phyloP scores from a whole-genome alignment of 2,329 filamentous ascomycete species.

The Aureobasidium sp. region DNA sequence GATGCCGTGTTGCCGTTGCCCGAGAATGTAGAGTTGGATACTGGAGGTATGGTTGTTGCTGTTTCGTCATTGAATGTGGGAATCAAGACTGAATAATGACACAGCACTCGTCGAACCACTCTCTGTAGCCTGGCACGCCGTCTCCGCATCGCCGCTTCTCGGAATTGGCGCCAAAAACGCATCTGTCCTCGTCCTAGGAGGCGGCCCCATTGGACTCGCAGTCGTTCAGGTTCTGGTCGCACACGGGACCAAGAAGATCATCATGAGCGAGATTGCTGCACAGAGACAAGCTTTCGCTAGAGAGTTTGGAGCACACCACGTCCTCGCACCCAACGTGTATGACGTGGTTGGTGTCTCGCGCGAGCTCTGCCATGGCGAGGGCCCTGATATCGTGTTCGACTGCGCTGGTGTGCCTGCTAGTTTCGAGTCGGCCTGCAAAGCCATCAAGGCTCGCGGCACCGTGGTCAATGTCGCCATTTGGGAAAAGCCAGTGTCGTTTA shows the following conservation, averaged over 20 bases:
- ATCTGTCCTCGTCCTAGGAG: constrained; percentile 33
- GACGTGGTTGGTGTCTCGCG: constrained; percentile 5
- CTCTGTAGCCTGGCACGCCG: constrained; percentile 58
- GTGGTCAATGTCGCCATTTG: constrained; percentile 21
- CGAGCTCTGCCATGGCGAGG: constrained; percentile 12
- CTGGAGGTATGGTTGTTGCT: constrained; percentile 28
- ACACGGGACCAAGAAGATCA: constrained; percentile 47
- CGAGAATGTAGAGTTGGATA: constrained; percentile 44
- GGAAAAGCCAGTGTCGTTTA: constrained; percentile 18
- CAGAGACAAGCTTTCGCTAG: constrained; percentile 14
- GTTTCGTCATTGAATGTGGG: background rate
- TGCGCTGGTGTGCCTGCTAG: constrained; percentile 17
- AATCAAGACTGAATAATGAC: background rate
- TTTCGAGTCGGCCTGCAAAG: constrained; percentile 15
- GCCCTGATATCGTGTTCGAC: constrained; percentile 17
- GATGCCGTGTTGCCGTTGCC: constrained; percentile 46
- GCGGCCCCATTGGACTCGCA: constrained; percentile 56
- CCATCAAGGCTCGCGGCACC: constrained; percentile 19
- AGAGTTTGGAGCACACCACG: constrained; percentile 17
- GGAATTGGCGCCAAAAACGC: constrained; percentile 16
- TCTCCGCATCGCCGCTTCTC: constrained; percentile 41
- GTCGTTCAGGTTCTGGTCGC: constrained; percentile 53
- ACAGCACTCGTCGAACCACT: constrained; percentile 56
- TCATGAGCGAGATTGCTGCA: constrained; percentile 47
- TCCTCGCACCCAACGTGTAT: constrained; percentile 15